phyloP scores from a whole-genome alignment of 108 stramenopile species.

The Pseudonitzschia pungens region DNA sequence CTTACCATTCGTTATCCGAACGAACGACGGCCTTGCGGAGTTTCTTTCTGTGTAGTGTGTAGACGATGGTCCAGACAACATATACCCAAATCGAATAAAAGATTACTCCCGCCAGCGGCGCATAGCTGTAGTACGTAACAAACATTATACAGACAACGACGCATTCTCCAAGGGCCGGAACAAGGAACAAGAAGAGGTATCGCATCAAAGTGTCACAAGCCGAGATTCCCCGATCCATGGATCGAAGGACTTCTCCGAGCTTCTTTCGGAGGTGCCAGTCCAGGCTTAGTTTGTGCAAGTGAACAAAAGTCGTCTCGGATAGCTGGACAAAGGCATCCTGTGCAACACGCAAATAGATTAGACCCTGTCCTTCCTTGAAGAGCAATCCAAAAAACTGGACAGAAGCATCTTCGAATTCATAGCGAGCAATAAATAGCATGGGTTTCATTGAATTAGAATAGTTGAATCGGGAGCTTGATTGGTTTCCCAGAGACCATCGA shows the following conservation, averaged over 20 bases:
- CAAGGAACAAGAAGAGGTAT: conserved; percentile 91
- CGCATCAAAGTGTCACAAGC: conserved; percentile 84
- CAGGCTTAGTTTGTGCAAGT: conserved; percentile 86
- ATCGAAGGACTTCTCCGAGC: conserved; percentile 90
- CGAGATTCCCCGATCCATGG: conserved; percentile 92
- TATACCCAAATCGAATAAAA: conserved; percentile 92
- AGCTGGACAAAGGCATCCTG: conserved; percentile 97
- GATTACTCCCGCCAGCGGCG: conserved; percentile 68
- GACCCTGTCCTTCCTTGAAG: conserved; percentile 88
- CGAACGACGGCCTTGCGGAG: conserved; percentile 89
- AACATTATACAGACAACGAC: conserved; percentile 89
- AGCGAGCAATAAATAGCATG: not conserved
- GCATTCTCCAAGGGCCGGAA: conserved; percentile 90
- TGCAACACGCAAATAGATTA: conserved; percentile 94
- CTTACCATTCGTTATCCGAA: conserved; percentile 86
- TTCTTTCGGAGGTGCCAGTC: conserved; percentile 97
- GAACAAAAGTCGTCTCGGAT: conserved; percentile 82
- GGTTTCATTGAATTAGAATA: not conserved
- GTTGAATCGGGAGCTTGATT: not conserved
- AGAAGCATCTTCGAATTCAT: conserved; percentile 30
- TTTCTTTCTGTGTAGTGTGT: conserved; percentile 95
- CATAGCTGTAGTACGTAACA: conserved; percentile 84
- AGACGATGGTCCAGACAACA: conserved; percentile 84
- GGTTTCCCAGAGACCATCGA: not conserved
- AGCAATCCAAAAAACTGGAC: conserved; percentile 65